phyloP scores from a whole-genome alignment of 345 rosid genomes.

The Gossypium bickii region DNA sequence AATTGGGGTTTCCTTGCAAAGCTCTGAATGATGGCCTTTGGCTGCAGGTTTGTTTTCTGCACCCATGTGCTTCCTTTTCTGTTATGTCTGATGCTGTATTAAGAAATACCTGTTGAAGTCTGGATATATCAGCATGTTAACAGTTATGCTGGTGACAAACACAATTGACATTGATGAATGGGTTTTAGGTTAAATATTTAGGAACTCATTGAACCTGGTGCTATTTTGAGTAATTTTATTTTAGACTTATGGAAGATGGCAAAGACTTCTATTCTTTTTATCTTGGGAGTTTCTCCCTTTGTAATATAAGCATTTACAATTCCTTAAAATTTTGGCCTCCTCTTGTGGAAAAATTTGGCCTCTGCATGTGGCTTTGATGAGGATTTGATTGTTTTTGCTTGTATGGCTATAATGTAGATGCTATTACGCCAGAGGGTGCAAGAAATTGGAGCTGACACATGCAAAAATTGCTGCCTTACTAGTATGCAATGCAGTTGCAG shows the following conservation, averaged over 20 bases:
- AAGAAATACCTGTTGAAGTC: neutral
- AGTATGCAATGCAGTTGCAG: conserved; percentile 76
- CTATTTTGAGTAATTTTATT: neutral
- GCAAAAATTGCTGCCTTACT: conserved; percentile 72
- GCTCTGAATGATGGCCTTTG: conserved; percentile 97
- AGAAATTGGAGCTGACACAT: conserved; percentile 78
- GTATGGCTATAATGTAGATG: conserved; percentile 50
- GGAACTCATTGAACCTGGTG: conserved; percentile 10
- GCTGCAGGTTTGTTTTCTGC: conserved; percentile 67
- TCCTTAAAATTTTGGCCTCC: conserved; percentile 3
- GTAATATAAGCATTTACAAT: conserved; percentile 17
- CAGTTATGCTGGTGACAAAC: neutral
- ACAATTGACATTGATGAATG: neutral
- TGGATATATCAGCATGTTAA: neutral
- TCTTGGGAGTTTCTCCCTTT: conserved; percentile 2
- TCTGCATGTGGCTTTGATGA: conserved; percentile 16
- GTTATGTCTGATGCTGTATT: conserved; percentile 8
- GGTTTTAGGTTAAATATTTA: conserved; percentile 7
- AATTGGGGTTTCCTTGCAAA: conserved; percentile 90
- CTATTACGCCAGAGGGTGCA: conserved; percentile 88
- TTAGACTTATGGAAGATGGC: neutral
- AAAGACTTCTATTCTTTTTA: neutral
- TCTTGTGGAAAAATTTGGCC: neutral
- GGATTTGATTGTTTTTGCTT: conserved; percentile 17
- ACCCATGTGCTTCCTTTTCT: conserved; percentile 18